Evolutionary conservation across 2,329 filamentous ascomycete genomes (phyloP).

Genomic region (Paramyrothecium sp.): DNA sequence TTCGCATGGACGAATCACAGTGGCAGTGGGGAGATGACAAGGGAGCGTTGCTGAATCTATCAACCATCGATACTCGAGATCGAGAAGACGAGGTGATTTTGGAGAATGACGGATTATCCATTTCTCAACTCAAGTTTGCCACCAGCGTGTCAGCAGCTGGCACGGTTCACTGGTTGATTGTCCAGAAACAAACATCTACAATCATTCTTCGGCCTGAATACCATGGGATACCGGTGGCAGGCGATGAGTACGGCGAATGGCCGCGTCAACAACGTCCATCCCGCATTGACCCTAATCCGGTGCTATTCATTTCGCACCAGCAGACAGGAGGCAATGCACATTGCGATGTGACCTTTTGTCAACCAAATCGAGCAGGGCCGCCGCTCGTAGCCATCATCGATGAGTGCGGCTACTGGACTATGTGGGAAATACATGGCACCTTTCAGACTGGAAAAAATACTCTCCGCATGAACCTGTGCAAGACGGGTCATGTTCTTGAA

Average conservation of each 20-base stretch:
- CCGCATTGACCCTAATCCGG: constrained; percentile 52
- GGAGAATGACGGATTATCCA: constrained; percentile 49
- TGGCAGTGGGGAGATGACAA: constrained; percentile 53
- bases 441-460: constrained; percentile 29
- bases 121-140: constrained; percentile 50
- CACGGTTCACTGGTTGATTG: constrained; percentile 48
- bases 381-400: constrained; percentile 68
- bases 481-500: constrained; percentile 42
- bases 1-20: constrained; percentile 46
- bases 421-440: constrained; percentile 58
- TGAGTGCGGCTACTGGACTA: constrained; percentile 61
- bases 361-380: constrained; percentile 42
- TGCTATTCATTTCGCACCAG: constrained; percentile 50
- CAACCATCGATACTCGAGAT: constrained; percentile 36
- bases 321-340: constrained; percentile 56
- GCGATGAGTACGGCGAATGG: constrained; percentile 8
- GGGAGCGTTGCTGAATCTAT: constrained; percentile 45
- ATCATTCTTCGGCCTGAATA: constrained; percentile 52
- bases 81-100: constrained; percentile 51
- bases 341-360: constrained; percentile 65
- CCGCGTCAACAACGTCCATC: constrained; percentile 35
- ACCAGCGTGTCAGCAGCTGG: constrained; percentile 33
- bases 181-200: constrained; percentile 52
- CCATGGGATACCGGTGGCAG: constrained; percentile 32
- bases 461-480: constrained; percentile 28